Conservation (phyloP, 129 eudicot genomes). For the Pseudognaphalium luteoalbum region DNA sequence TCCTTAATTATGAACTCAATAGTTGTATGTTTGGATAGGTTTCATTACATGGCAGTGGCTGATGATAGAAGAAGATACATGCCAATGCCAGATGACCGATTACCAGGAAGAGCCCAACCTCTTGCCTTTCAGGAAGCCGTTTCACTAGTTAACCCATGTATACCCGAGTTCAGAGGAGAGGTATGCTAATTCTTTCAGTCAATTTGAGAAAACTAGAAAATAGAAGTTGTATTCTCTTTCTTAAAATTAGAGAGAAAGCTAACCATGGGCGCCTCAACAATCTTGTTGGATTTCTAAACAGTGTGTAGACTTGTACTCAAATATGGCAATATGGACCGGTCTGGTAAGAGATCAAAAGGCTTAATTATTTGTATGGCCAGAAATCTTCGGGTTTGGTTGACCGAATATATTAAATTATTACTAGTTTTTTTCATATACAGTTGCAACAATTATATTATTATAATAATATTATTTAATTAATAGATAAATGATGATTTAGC, state of each 20-base stretch:
- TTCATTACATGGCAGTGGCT: constrained; percentile 42
- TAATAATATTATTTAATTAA: neutral
- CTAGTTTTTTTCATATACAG: neutral
- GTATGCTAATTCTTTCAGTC: constrained; percentile 1
- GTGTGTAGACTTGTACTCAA: neutral
- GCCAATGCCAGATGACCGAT: constrained; percentile 44
- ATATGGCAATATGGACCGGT: neutral
- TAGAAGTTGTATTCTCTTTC: neutral
- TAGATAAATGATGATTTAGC: neutral
- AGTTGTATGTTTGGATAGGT: constrained; percentile 35
- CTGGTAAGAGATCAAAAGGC: neutral
- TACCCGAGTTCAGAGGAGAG: constrained; percentile 39
- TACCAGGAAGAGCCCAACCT: constrained; percentile 37
- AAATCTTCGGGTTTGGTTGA: neutral
- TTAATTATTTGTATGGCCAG: neutral
- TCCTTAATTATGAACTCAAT: neutral
- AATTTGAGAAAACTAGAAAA: neutral
- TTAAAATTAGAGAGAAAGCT: constrained; percentile 12
- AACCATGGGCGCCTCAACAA: neutral
- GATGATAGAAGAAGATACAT: constrained; percentile 44
- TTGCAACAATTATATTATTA: neutral
- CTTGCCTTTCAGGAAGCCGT: constrained; percentile 42
- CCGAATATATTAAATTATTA: neutral
- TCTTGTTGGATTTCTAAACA: neutral
- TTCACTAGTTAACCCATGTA: constrained; percentile 34